Percentiles rank a stretch among this genome's conserved stretches.
Conservation (phyloP, 768 basidiomycete genomes). For the Russula virescens region DNA sequence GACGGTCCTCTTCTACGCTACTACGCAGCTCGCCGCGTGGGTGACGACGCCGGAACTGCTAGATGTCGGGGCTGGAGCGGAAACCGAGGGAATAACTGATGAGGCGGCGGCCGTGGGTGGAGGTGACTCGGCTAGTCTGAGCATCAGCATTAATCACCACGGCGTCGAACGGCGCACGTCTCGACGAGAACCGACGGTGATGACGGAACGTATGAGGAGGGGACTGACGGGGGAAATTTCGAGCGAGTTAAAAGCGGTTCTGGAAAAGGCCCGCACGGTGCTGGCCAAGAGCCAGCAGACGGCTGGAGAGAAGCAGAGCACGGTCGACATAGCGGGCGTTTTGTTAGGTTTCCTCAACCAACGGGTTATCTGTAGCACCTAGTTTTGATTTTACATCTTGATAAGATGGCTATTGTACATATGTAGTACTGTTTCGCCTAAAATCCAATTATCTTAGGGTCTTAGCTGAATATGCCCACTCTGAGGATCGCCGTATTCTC, state of each 20-base stretch:
- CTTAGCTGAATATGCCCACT: too few relatives aligned
- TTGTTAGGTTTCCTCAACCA: conserved; percentile 61
- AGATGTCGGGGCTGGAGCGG: conserved; percentile 22
- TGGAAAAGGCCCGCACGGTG: conserved; percentile 60
- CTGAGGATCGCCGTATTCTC: too few relatives aligned
- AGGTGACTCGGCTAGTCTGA: not conserved
- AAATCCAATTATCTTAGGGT: too few relatives aligned
- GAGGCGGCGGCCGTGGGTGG: conserved; percentile 32
- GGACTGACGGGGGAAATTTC: conserved; percentile 81
- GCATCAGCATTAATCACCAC: conserved; percentile 9
- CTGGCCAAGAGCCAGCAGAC: conserved; percentile 53
- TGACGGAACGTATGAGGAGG: conserved; percentile 62
- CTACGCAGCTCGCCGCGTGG: conserved; percentile 77
- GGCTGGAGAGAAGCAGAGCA: conserved; percentile 36
- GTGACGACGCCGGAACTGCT: conserved; percentile 60
- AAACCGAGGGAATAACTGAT: conserved; percentile 33
- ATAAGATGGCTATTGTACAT: not conserved
- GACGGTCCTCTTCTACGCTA: conserved; percentile 59
- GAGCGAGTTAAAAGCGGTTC: conserved; percentile 57
- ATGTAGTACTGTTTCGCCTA: not conserved
- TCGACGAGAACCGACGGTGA: conserved; percentile 38
- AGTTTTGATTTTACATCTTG: not conserved
- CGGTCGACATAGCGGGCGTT: conserved; percentile 54
- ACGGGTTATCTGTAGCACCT: conserved; percentile 36
- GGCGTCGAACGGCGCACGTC: conserved; percentile 39